Base-by-base conservation (phyloP, 2,329 filamentous ascomycete species). In the Aaosphaeria pasadenensis region DNA sequence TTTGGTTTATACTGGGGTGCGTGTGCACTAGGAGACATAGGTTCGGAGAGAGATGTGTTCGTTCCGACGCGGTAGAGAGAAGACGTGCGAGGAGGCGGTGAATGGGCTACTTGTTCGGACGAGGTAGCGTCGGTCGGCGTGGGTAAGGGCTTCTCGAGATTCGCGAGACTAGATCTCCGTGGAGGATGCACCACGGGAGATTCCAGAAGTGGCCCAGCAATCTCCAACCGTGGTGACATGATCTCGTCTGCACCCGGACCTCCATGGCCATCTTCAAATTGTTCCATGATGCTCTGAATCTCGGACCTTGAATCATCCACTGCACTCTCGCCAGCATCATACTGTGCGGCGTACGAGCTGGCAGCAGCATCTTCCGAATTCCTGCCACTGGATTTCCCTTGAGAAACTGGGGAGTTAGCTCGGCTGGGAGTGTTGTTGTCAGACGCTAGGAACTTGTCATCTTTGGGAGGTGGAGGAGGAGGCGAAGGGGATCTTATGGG, bases 261-360 rank as follows among this genome's bases (percentile, higher is more conserved):
- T 44, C 84, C 83, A 30, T 83, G 83, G 44, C 83, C 83, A 63
- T 89, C 85, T 58, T 87, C 86, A 60, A 97, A 97, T 71, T 97
- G 94, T 53, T 90, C 89, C 89, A 99, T 97, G 67, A 99, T 97
- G 66, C 82, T 95, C 71, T 96, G 89, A 51, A 99, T 96, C 73
- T 99, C 94, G 5, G 87, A 86, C 50, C 84, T 83, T 1, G 88
- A 89, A 44, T 83, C 84, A 44, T 82, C 81, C 42, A 64, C 66
- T 4, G 57, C 55, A 39, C 73, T 71, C 1, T 63, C 62, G 1
- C 52, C 53, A 5, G 64, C 67, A 39, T 70, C 60, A 9, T 69
- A 62, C 17, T 66, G 69, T 44, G 91, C 85, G 24, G 82, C 80
- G 51, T 68, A 64, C 41, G 58, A 60, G 33, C 59, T 59, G n/a